Percentiles rank a stretch among this genome's conserved stretches.
These are phyloP conservation scores for Lojkania enalia DNA, from an alignment of 2,329 filamentous ascomycete genomes.

Conservation along the genomic window DNA sequence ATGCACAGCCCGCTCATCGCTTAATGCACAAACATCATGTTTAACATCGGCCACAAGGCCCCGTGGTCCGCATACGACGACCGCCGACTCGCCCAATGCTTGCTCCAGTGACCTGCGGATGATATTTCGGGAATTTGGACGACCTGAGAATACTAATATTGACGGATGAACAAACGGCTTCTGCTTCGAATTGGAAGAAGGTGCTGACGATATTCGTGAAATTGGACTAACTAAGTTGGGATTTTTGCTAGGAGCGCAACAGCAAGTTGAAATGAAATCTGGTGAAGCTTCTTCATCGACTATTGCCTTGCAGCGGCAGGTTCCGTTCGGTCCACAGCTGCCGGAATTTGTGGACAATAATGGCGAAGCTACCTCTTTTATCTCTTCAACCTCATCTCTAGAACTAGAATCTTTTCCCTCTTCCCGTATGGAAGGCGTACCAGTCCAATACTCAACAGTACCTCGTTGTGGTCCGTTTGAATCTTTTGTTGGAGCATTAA, in stretches of 20 bases:
- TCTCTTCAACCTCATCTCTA: conserved; percentile 28
- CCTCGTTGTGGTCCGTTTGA: conserved; percentile 16
- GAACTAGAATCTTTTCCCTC: conserved; percentile 22
- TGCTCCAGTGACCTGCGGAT: conserved; percentile 61
- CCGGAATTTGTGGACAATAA: conserved; percentile 21
- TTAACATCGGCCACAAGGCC: conserved; percentile 60
- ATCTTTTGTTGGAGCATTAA: conserved; percentile 3
- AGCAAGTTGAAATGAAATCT: conserved; percentile 31
- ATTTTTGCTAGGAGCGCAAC: conserved; percentile 14
- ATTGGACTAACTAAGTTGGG: conserved; percentile 9
- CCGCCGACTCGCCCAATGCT: conserved; percentile 63
- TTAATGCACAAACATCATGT: conserved; percentile 58
- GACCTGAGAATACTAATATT: conserved; percentile 51
- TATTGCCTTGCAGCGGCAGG: conserved; percentile 56
- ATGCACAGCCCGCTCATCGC: conserved; percentile 67
- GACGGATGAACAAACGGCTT: conserved; percentile 35
- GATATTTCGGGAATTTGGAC: conserved; percentile 56
- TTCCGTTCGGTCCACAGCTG: conserved; percentile 30
- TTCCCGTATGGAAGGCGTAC: conserved; percentile 20
- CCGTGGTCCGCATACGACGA: conserved; percentile 64
- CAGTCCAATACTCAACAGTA: conserved; percentile 24
- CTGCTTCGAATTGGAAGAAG: conserved; percentile 14
- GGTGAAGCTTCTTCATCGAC: conserved; percentile 43
- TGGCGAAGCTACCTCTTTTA: conserved; percentile 15
- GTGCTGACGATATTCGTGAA: conserved; percentile 18